Evolutionary conservation across 1,284 basidiomycete genomes (phyloP), one percentile per base, ranked within the genome.

Genomic region (Pseudomicrostroma phylloplanum): DNA sequence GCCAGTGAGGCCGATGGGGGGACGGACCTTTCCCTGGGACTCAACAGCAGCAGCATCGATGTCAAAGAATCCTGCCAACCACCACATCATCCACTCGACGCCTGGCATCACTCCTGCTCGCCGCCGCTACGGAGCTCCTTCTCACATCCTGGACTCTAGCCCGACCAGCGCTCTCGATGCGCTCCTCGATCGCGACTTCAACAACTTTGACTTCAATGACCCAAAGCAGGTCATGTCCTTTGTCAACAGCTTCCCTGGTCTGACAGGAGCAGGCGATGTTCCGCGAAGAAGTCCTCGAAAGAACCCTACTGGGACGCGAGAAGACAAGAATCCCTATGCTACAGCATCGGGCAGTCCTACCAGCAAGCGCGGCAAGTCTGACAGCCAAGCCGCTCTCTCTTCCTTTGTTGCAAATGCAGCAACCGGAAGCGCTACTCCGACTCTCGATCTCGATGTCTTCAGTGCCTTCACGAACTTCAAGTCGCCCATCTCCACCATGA

Each of bases 211-310:
- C 51, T 54, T 54, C 46, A 69, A 70, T 57, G 60, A 68, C 4
- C 63, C 63, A 3, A 21, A 48, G 30, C 30, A 36, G 30, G 30
- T 36, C 30, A 36, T 36, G 30, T 36, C 30, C 30, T 36, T 36
- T 36, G 30, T 48, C 46, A 48, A n/a, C 46, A 48, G 46, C 65
- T 67, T 26, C 55, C 68, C 15, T 55, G 61, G 48, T 55, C 62
- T 8, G 62, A 63, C 36, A 64, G 65, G 55, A 25, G 71, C 67
- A 2, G 64, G 68, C 8, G 58, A 62, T 9, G 54, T 66, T 0
- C 58, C 71, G 48, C 65, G 76, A 11, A 62, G 76, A 49, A 76
- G 73, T 59, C 76, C 76, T 40, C 65, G 76, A 21, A 78, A 78
- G 66, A 70, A 69, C n/a, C 75, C 76, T 42, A 64, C 60, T 26